A percentile compares a stretch with the other conserved stretches of the same genome.
Evolutionary conservation across 2,329 filamentous ascomycete genomes (phyloP).

Genomic region (Calonectria montana): DNA sequence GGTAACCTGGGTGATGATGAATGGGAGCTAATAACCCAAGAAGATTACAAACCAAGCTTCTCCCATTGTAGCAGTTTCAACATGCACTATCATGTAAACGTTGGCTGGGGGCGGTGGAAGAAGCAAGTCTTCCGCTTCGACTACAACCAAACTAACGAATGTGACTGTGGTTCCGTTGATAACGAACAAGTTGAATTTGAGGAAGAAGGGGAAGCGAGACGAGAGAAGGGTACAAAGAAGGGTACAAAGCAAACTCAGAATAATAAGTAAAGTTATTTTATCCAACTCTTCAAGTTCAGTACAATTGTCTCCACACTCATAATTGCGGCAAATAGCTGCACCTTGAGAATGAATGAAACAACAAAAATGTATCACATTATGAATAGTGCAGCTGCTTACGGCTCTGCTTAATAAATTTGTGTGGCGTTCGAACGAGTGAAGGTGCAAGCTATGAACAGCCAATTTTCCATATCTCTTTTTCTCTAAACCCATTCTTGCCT

Average conservation of each 20-base stretch:
- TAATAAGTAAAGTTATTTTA: background rate
- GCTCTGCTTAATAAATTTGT: too few relatives aligned
- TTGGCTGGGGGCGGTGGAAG: background rate
- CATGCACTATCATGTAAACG: background rate
- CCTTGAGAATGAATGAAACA: too few relatives aligned
- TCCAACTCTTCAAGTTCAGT: too few relatives aligned
- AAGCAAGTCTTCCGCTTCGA: background rate
- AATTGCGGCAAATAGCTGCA: too few relatives aligned
- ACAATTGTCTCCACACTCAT: too few relatives aligned
- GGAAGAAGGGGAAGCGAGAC: background rate
- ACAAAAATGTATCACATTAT: too few relatives aligned
- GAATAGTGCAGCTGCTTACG: too few relatives aligned
- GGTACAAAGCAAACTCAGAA: too few relatives aligned
- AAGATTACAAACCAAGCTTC: background rate
- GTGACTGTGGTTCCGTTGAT: background rate
- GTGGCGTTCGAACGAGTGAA: too few relatives aligned
- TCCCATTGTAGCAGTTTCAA: background rate
- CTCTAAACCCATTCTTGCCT: background rate
- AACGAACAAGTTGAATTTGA: background rate
- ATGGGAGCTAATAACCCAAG: background rate
- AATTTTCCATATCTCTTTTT: too few relatives aligned
- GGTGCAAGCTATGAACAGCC: too few relatives aligned
- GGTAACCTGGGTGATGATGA: background rate
- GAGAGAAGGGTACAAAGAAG: background rate
- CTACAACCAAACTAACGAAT: background rate